Evolutionary conservation across 83 land plant genomes (phyloP), one percentile per base, ranked within the genome.

Genomic region (Isoetes engelmannii): DNA sequence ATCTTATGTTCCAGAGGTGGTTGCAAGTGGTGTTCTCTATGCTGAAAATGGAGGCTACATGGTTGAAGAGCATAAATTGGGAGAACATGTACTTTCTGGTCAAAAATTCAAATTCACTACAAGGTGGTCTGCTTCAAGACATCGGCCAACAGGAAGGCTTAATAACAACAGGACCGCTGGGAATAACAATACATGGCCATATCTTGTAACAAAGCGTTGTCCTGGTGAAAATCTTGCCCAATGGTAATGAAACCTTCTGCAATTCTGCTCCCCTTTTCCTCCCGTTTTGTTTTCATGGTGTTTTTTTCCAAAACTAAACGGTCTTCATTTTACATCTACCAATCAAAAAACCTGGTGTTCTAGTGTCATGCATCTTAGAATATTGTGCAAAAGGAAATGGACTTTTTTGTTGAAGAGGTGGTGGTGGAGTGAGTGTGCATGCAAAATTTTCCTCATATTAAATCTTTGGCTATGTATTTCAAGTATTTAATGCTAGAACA

Each of bases 1-100:
- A 57, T 45, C 69, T 48, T 12, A 20, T 17, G 48, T 79, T 64
- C 81, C 81, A 47, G 13, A 45, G 7, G 10, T 79, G 37, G 67
- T 74, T 63, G 79, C 78, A 20, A 74, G 69, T 62, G 81, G 81
- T 50, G 61, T 79, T 74, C 41, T 79, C 8, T 54, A 63, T 18
- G 55, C 44, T 10, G 48, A 70, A 15, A 57, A 47, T 55, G 66
- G 48, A 19, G 64, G 42, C 44, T 70, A 74, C 70, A 64, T 47
- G 42, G 79, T 44, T 7, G 37, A 28, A 28, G 37, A 28, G 37
- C 37, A 28, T 2, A 28, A 28, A 28, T 0, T 28, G 54, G 12
- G n/a, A 51, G n/a, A 51, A 51, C n/a, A 51, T n/a, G 15, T 51
- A 12, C 15, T 51, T 51, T 51, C 54, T n/a, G 54, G 70, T 45